Evolutionary conservation across 495 filamentous ascomycete genomes (phyloP).

Genomic region (Monascus purpureus): DNA sequence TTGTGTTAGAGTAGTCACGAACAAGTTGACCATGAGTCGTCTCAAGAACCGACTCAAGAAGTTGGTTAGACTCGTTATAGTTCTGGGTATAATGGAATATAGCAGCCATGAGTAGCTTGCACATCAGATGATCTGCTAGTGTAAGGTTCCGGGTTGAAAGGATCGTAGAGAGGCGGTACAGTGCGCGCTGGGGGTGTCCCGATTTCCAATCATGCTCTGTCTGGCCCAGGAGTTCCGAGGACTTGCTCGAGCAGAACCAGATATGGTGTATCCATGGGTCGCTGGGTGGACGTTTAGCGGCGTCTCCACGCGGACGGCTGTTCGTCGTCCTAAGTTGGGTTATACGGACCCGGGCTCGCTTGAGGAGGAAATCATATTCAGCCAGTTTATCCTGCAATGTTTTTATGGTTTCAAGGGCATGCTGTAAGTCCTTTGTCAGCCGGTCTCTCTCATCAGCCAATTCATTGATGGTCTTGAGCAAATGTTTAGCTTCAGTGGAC

Average conservation of each 20-base stretch:
- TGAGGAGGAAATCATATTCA: constrained; percentile 10
- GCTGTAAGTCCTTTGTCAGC: constrained; percentile 3
- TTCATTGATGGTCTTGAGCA: background rate
- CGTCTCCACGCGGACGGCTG: background rate
- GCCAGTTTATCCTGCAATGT: constrained; percentile 4
- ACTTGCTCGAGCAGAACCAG: constrained; percentile 7
- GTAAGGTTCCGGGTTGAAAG: constrained; percentile 3
- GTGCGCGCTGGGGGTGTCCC: constrained; percentile 3
- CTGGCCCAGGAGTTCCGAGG: constrained; percentile 1
- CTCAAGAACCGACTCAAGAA: constrained; percentile 2
- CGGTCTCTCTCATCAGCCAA: constrained; percentile 1
- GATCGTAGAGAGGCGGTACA: constrained; percentile 1
- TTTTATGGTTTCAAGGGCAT: constrained; percentile 2
- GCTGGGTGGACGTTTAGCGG: background rate
- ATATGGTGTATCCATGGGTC: constrained; percentile 7
- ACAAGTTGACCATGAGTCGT: background rate
- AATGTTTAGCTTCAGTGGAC: background rate
- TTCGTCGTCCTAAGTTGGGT: background rate
- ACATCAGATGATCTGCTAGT: constrained; percentile 4
- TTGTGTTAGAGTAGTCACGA: background rate
- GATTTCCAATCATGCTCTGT: constrained; percentile 9
- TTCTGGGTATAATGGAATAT: constrained; percentile 2
- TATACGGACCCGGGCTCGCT: constrained; percentile 2
- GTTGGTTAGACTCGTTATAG: constrained; percentile 5
- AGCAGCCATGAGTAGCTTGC: constrained; percentile 7